Evolutionary conservation across 345 rosid genomes (phyloP).

Genomic region (thale cress (Arabidopsis thaliana)): DNA sequence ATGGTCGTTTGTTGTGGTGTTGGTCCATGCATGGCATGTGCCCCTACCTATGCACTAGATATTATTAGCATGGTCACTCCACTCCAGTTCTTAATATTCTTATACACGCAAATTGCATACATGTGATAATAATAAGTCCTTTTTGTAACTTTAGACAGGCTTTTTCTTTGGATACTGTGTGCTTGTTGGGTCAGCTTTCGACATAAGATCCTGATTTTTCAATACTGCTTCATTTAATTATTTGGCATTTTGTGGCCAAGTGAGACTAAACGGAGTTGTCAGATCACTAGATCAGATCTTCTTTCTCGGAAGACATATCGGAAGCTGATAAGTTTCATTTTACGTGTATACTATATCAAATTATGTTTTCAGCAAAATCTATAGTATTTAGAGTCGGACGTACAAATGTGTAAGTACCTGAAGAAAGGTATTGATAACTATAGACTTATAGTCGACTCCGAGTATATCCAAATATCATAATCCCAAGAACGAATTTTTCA

Average conservation of each 20-base stretch:
- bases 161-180: neutral
- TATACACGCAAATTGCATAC: neutral
- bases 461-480: neutral
- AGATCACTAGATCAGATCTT: neutral
- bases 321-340: neutral
- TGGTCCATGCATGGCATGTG: slow-evolving; percentile 26
- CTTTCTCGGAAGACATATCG: neutral
- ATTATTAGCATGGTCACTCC: neutral
- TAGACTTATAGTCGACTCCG: neutral
- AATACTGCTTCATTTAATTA: neutral
- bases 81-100: slow-evolving; percentile 12
- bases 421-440: neutral
- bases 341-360: neutral
- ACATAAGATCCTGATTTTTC: slow-evolving; percentile 3
- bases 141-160: slow-evolving; percentile 19
- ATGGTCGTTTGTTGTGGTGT: neutral
- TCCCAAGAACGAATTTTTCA: neutral
- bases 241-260: slow-evolving; percentile 4
- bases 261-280: neutral
- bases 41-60: neutral
- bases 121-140: slow-evolving; percentile 13
- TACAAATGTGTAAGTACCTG: neutral
- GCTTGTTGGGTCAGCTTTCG: slow-evolving; percentile 9
- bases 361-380: neutral
- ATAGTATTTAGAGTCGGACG: neutral